Conservation (phyloP, 441 rosid species). For the Adansonia madagascariensis region DNA sequence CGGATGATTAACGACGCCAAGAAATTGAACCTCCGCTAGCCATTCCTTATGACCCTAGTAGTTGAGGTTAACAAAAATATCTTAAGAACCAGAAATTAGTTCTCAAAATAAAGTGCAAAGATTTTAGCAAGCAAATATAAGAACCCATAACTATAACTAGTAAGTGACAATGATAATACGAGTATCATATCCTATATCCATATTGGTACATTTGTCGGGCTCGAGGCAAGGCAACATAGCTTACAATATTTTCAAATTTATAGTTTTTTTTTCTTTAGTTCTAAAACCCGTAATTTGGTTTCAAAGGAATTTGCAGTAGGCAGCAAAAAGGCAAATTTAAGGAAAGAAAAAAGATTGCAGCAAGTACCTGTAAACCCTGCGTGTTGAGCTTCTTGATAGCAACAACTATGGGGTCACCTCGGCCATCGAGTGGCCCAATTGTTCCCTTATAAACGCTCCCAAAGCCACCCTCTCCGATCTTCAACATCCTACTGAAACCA, state of each 20-base stretch:
- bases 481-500: slow-evolving; percentile 42
- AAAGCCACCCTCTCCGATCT: slow-evolving; percentile 57
- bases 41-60: slow-evolving; percentile 51
- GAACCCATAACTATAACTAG: background rate
- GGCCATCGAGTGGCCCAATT: slow-evolving; percentile 27
- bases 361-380: slow-evolving; percentile 45
- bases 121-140: no score
- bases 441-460: slow-evolving; percentile 53
- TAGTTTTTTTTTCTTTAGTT: no score
- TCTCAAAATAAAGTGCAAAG: background rate
- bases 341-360: slow-evolving; percentile 7
- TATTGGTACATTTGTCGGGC: no score
- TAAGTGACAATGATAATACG: background rate
- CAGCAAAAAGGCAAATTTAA: background rate
- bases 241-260: no score
- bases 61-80: slow-evolving; percentile 3
- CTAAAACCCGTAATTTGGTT: no score
- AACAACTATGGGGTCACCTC: slow-evolving; percentile 33
- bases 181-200: no score
- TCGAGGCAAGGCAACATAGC: no score
- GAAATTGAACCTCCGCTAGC: slow-evolving; percentile 54
- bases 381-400: slow-evolving; percentile 51
- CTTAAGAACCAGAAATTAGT: slow-evolving; percentile 16
- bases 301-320: no score
- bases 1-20: slow-evolving; percentile 45